Percentiles rank a stretch among this genome's conserved stretches.
Conservation (phyloP, 2,329 filamentous ascomycete species). For the Davidsoniella australis region DNA sequence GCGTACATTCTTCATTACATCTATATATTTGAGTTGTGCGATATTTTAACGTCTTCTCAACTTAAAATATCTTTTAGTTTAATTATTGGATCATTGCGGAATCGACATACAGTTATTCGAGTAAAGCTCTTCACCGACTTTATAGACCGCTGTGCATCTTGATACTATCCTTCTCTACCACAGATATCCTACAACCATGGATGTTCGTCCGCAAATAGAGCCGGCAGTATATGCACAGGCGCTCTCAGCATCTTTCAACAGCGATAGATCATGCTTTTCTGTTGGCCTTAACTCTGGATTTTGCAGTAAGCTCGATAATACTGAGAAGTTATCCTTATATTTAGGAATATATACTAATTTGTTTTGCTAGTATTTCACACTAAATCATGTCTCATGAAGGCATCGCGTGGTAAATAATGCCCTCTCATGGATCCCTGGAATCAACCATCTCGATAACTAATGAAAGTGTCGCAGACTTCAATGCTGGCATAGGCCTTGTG, state of each 20-base stretch:
- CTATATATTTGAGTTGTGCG: no score
- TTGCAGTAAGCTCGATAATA: slow-evolving; percentile 41
- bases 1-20: no score
- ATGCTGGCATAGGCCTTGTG: slow-evolving; percentile 63
- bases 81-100: no score
- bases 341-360: slow-evolving; percentile 1
- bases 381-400: slow-evolving; percentile 53
- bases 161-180: background rate
- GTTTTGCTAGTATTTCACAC: slow-evolving; percentile 48
- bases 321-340: background rate
- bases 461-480: slow-evolving; percentile 40
- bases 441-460: background rate
- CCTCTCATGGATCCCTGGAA: background rate
- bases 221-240: slow-evolving; percentile 56
- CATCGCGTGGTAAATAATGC: slow-evolving; percentile 26
- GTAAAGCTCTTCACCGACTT: background rate
- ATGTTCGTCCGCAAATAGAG: slow-evolving; percentile 75
- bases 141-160: background rate
- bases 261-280: slow-evolving; percentile 68
- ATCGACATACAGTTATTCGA: no score
- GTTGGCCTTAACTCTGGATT: slow-evolving; percentile 77
- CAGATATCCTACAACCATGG: slow-evolving; percentile 41
- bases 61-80: no score
- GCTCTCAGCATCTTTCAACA: slow-evolving; percentile 72
- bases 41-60: no score